Evolutionary conservation across 2,329 filamentous ascomycete genomes (phyloP), one percentile per base, ranked within the genome.

Genomic region (Aquanectria penicillioides): DNA sequence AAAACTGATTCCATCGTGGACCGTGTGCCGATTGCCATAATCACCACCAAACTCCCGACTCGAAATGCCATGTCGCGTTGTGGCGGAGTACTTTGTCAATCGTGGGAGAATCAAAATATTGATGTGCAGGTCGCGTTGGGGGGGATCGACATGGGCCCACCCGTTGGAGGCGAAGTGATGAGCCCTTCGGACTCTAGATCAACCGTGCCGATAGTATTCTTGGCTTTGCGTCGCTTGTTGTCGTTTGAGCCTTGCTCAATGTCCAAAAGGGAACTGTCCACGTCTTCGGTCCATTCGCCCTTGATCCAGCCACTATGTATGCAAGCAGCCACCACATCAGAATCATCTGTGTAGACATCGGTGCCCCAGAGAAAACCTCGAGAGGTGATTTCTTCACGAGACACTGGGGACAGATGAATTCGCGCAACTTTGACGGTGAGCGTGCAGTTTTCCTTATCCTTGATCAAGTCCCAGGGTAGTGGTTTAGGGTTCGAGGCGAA

Each of bases 261-360:
- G 15, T 85, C 85, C 10, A 97, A 81, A 75, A 94, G 80, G 11
- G 82, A 80, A 1, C 86, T 81, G 66, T 95, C 91, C 2, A 95
- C 85, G 29, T 92, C 90, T 6, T 93, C 88, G 5, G 87, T 82
- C 90, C 94, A 97, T 68, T 94, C 92, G 28, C 94, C 94, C 36
- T 89, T 88, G 66, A 99, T 90, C 88, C 93, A 98, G 4, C 95
- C 95, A 2, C 89, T 89, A 74, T 99, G 95, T 40, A 99, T 94
- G 59, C 94, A 94, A 2, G 94, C 94, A 0, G 93, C 94, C 20
- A 99, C 85, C 1, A 95, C 88, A 71, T 99, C 95, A 0, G 93
- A 97, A 75, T 99, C 95, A 68, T 99, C 95, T 0, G 93, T 97
- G 73, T 98, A 98, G 6, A 99, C 85, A 31, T 96, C 94, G 0